Base-by-base conservation (phyloP, 2,329 filamentous ascomycete species). In the Phyllosticta capitalensis region DNA sequence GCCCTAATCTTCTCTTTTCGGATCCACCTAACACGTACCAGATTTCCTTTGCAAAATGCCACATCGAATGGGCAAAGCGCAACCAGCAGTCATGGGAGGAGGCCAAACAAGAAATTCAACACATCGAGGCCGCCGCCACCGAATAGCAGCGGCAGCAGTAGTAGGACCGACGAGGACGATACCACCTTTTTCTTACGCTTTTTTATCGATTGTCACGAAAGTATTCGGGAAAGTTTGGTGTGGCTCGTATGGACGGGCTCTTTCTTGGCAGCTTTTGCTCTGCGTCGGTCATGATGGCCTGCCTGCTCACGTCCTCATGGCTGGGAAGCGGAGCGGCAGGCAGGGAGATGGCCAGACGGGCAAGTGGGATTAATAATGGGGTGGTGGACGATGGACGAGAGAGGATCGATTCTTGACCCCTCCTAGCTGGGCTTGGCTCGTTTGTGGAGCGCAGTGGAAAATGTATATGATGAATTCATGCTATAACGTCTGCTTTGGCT, bases 21-120 rank as follows among this genome's bases (percentile, higher is more conserved):
- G 19, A 49, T 52, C 4, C 21, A 19, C 52, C 60, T 21, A 1
- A 55, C 38, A 10, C 20, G 10, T 4, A 26, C 22, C 12, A 96
- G 92, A 83, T 96, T 67, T 89, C 90, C 30, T 96, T 96, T 73
- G 92, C 92, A 12, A 89, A 89, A 72, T 92, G 88, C 72, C 92
- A 96, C 71, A 85, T 96, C 62, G 90, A 96, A 71, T 96, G 92
- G 92, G 92, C 92, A 3, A 89, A 87, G 74, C 92, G 92, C 73
- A 92, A 88, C 72, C 84, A 92, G 70, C 90, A 92, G 67, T 90
- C 90, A 6, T 96, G 92, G 92, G 89, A 92, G 68, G 92, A 96
- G 71, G 92, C 92, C 1, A 88, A 86, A 66, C 83, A 83, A 3
- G 92, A 96, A 72, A 89, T 96, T 61, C 83, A 88, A 64, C 95